Conservation (phyloP, 1,284 basidiomycete genomes). For the Cutaneotrichosporon sp. region DNA sequence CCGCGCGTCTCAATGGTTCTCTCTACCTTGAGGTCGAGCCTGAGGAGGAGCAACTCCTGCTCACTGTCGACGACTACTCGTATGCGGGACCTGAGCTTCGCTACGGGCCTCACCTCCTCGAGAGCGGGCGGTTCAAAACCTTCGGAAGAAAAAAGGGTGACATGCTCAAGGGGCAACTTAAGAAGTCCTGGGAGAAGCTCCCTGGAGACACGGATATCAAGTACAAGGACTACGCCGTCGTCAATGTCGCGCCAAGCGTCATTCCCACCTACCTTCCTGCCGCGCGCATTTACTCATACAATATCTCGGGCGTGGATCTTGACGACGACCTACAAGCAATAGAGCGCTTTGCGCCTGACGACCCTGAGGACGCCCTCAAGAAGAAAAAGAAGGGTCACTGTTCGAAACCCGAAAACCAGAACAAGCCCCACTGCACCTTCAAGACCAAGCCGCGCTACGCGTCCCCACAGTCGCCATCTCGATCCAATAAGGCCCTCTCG, state of each 20-base stretch:
- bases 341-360: conserved; percentile 12
- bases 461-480: conserved; percentile 38
- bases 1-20: conserved; percentile 1
- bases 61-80: conserved; percentile 10
- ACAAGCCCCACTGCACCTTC: conserved; percentile 48
- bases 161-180: conserved; percentile 39
- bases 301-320: conserved; percentile 54
- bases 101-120: conserved; percentile 24
- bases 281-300: conserved; percentile 74
- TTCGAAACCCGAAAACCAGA: conserved; percentile 38
- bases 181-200: conserved; percentile 44
- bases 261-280: conserved; percentile 85
- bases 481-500: conserved; percentile 35
- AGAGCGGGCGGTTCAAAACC: conserved; percentile 29
- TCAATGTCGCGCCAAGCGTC: conserved; percentile 73
- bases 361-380: conserved; percentile 17
- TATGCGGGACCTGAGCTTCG: conserved; percentile 24
- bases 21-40: background rate
- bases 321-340: conserved; percentile 22
- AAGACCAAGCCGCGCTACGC: conserved; percentile 41
- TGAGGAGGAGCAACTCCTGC: background rate
- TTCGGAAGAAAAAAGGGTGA: conserved; percentile 27
- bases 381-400: conserved; percentile 41
- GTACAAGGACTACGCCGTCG: conserved; percentile 64
- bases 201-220: conserved; percentile 55